phyloP scores from a whole-genome alignment of 495 filamentous ascomycete species.

The Aspergillus panamensis region DNA sequence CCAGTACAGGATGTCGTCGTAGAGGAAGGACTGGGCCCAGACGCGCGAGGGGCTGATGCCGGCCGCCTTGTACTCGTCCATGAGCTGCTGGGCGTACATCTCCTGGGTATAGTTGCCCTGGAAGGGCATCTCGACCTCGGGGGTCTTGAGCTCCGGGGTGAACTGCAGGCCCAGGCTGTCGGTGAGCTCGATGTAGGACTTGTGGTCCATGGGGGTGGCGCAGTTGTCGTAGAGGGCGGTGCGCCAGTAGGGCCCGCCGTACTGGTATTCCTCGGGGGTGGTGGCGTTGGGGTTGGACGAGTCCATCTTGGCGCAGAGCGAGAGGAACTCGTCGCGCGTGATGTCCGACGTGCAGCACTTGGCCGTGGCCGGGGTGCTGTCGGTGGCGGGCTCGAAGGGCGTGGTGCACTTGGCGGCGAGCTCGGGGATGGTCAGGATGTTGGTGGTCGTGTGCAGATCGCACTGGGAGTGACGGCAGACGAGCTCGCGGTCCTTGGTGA shows the following conservation, averaged over 20 bases:
- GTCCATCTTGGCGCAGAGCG: conserved; percentile 62
- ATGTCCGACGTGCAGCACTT: conserved; percentile 64
- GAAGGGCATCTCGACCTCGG: conserved; percentile 58
- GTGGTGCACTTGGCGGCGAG: conserved; percentile 58
- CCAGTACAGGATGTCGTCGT: conserved; percentile 60
- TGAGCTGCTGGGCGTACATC: conserved; percentile 54
- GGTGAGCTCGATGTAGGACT: conserved; percentile 52
- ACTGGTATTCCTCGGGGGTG: conserved; percentile 49
- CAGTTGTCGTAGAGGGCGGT: conserved; percentile 59
- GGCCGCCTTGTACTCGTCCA: conserved; percentile 52
- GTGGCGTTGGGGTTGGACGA: conserved; percentile 51
- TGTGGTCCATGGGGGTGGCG: conserved; percentile 49
- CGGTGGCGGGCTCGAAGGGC: conserved; percentile 51
- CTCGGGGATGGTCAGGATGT: conserved; percentile 54
- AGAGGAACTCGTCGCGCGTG: conserved; percentile 55
- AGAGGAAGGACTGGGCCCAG: conserved; percentile 58
- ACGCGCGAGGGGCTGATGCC: conserved; percentile 54
- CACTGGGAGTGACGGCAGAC: conserved; percentile 63
- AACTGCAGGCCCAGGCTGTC: conserved; percentile 51
- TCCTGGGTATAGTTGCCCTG: conserved; percentile 55
- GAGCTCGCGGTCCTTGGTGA: conserved; percentile 56
- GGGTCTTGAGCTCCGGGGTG: conserved; percentile 60
- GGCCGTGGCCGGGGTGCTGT: conserved; percentile 41
- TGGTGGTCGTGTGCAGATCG: conserved; percentile 62
- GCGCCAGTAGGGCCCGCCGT: conserved; percentile 51